Evolutionary conservation across 1,139 yeast genomes (phyloP).

Genomic region (Debaryomycetaceae sp.): DNA sequence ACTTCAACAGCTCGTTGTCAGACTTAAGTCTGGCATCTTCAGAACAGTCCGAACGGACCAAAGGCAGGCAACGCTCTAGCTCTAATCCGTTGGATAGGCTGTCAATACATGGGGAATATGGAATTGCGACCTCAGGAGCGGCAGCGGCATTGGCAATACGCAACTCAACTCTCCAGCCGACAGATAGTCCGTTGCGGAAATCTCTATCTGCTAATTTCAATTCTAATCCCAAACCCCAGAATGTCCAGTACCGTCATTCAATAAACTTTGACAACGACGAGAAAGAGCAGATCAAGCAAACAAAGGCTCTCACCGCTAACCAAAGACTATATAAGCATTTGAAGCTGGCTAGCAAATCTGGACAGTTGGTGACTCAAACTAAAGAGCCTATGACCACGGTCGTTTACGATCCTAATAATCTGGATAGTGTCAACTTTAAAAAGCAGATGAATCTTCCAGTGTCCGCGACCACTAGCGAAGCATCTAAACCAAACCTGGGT

Average conservation of each 20-base stretch:
- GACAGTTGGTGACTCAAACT: slow-evolving; percentile 39
- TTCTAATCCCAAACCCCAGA: slow-evolving; percentile 6
- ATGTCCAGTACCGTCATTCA: slow-evolving; percentile 13
- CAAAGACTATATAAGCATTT: slow-evolving; percentile 42
- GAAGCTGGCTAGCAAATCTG: slow-evolving; percentile 38
- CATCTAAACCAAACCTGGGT: slow-evolving; percentile 3
- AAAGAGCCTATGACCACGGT: slow-evolving; percentile 35
- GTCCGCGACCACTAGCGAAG: slow-evolving; percentile 1
- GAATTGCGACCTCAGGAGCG: slow-evolving; percentile 31
- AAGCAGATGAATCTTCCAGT: too few relatives aligned
- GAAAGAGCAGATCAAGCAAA: slow-evolving; percentile 9
- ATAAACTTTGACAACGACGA: slow-evolving; percentile 24
- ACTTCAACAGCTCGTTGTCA: slow-evolving; percentile 20
- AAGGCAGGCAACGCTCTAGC: slow-evolving; percentile 35
- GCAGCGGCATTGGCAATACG: slow-evolving; percentile 19
- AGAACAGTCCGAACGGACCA: slow-evolving; percentile 4
- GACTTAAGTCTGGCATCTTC: slow-evolving; percentile 5
- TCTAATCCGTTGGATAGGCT: slow-evolving; percentile 30
- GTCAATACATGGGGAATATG: slow-evolving; percentile 2
- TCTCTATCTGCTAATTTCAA: slow-evolving; percentile 5
- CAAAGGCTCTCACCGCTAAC: slow-evolving; percentile 28
- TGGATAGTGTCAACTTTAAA: slow-evolving; percentile 26
- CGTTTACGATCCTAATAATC: slow-evolving; percentile 41
- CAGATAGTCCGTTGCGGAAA: slow-evolving; percentile 8
- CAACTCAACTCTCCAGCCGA: slow-evolving; percentile 1